Evolutionary conservation across 2,329 filamentous ascomycete genomes (phyloP), one percentile per base, ranked within the genome.

Genomic region (Plectosphaerella cucumerina): DNA sequence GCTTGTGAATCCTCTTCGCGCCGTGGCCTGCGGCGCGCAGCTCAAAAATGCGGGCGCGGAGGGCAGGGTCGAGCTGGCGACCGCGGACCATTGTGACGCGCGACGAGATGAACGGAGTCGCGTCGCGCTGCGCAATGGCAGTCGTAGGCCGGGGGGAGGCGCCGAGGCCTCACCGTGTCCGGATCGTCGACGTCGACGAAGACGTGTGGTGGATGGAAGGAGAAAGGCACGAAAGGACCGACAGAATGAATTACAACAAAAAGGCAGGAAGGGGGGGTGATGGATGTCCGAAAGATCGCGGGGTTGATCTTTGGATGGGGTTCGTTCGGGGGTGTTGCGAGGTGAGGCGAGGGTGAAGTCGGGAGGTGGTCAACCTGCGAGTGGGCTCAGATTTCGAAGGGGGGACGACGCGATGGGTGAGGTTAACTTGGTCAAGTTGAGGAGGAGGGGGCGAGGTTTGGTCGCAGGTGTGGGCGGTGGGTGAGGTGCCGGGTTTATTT

Each of bases 31-130:
- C 31, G 8, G 47, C 47, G 6, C 47, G 47, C 41, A 48, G 47
- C 47, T 48, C 47, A 23, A 48, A 48, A 22, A 48, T 48, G 35
- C 47, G 47, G 18, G 47, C 47, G 35, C 47, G 47, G 15, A 48
- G 21, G 35, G 37, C 23, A 20, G 47, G 47, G 47, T 48, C 47
- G 23, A 48, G 47, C 37, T 48, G 47, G 17, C 47, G 35, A 26
- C 47, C 47, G 35, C 47, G 47, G 6, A 48, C 47, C 47, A 48
- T 48, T 9, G n/a, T 41, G 39, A 18, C 8, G 26, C 26, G 26
- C 26, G 26, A 31, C 26, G 26, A 31, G 33, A 22, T 44, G 18
- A 11, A 12, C 15, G 18, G 18, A 42, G 9, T 31, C 26, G 26
- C 26, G 26, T 31, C 26, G 26, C 26, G 26, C 8, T 31, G n/a